Base-by-base conservation (phyloP, 176 grass and related monocot genomes). In the Zoysia japonica region DNA sequence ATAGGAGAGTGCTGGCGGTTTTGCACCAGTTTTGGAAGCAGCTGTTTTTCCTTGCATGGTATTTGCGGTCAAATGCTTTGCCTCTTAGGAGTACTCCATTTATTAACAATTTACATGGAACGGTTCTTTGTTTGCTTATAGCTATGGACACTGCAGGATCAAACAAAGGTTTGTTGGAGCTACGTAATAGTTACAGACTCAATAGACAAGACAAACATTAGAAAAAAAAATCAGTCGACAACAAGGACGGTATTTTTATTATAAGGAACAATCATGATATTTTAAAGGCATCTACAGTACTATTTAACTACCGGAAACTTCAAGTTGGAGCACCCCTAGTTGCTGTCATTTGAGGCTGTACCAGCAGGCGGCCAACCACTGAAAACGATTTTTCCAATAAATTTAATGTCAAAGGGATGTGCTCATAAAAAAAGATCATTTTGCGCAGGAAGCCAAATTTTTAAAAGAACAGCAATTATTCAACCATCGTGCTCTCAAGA, bases 301-400 rank as follows among this genome's bases (percentile, higher is more conserved):
- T 44, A 55, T 70, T 70, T 80, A 65, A 71, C 51, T 69, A 70
- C 53, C 55, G 17, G 39, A 80, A 81, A 65, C 11, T 64, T 64
- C 19, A 17, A 51, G 74, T 59, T 71, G 57, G 71, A 71, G 56
- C 19, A 61, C 19, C 48, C 50, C 87, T 78, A 78, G 77, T 72
- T 85, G 82, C 7, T 72, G 73, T 71, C 83, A 72, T 89, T 72
- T 68, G 51, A 78, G 52, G 45, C 52, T 82, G 73, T 78, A 72
- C 83, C 53, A 78, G 77, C 68, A 14, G 40, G 51, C 17, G 15
- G 78, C 87, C 75, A 89, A 78, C 68, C 20, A 78, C 61, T 47
- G 51, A 70, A 78, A 46, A 41, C 28, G 28, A 28, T 17, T 63
- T 56, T 78, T 46, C 69, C 82, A 65, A 78, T 86, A 77, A 72